These are phyloP conservation scores for Aspergillus nidulans DNA, from an alignment of 495 filamentous ascomycete genomes.

Conservation along the genomic window DNA sequence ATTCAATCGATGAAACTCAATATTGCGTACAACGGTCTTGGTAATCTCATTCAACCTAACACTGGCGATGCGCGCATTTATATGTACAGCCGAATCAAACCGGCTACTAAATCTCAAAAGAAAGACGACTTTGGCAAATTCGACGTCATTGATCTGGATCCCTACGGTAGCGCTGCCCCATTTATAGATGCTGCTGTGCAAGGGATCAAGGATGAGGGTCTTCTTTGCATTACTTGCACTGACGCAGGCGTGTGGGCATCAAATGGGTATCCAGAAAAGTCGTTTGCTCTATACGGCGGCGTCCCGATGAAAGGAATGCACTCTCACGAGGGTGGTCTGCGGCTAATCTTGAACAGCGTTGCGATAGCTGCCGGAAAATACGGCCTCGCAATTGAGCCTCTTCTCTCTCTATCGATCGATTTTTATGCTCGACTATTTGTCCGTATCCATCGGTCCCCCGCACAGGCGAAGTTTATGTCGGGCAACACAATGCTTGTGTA, in stretches of 20 bases:
- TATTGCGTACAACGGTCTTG: conserved; percentile 72
- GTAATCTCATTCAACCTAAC: conserved; percentile 64
- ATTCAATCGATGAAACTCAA: conserved; percentile 78
- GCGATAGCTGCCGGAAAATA: conserved; percentile 77
- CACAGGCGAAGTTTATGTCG: conserved; percentile 80
- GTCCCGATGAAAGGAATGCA: conserved; percentile 75
- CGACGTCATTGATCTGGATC: conserved; percentile 94
- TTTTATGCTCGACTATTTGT: conserved; percentile 94
- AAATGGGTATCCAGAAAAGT: conserved; percentile 86
- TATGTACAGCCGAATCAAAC: conserved; percentile 68
- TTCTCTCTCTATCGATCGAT: conserved; percentile 90
- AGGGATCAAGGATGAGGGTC: conserved; percentile 74
- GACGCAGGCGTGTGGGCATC: conserved; percentile 94
- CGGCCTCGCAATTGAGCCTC: conserved; percentile 84
- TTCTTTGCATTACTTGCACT: conserved; percentile 94
- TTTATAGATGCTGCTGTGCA: conserved; percentile 90
- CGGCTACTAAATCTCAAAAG: conserved; percentile 1
- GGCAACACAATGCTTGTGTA: conserved; percentile 92
- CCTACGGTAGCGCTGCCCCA: conserved; percentile 86
- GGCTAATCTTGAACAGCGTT: conserved; percentile 76
- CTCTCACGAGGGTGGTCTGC: conserved; percentile 85
- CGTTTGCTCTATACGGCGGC: conserved; percentile 86
- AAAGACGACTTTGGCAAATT: conserved; percentile 44
- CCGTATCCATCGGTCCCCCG: conserved; percentile 68
- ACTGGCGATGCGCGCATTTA: conserved; percentile 79